These are phyloP conservation scores for Plasmodium chabaudi DNA, from an alignment of 169 alveolate genomes.

Conservation along the genomic window DNA sequence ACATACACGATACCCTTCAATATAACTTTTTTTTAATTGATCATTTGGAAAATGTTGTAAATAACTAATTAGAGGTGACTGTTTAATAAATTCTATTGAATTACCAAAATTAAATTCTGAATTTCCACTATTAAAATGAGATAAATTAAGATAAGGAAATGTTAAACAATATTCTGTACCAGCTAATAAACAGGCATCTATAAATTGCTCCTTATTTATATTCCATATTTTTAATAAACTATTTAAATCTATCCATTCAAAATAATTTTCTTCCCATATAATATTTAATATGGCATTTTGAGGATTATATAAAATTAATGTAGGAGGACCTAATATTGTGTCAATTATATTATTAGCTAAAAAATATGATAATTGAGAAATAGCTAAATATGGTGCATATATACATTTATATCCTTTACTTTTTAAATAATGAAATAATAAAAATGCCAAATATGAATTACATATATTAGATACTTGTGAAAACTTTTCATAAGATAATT, in stretches of 20 bases:
- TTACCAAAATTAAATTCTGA: slow-evolving; percentile 75
- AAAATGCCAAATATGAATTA: slow-evolving; percentile 77
- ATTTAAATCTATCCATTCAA: slow-evolving; percentile 79
- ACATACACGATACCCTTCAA: slow-evolving; percentile 65
- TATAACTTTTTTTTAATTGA: slow-evolving; percentile 44
- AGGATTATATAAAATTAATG: slow-evolving; percentile 78
- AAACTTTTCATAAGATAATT: slow-evolving; percentile 28
- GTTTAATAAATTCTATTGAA: slow-evolving; percentile 81
- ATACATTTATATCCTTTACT: slow-evolving; percentile 78
- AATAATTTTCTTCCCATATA: slow-evolving; percentile 44
- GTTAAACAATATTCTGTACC: slow-evolving; percentile 87
- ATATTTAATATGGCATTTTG: slow-evolving; percentile 70
- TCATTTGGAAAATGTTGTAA: slow-evolving; percentile 80
- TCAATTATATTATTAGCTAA: slow-evolving; percentile 76
- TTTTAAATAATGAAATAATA: slow-evolving; percentile 78
- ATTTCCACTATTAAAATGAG: slow-evolving; percentile 76
- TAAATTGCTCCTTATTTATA: slow-evolving; percentile 78
- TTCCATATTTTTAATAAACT: slow-evolving; percentile 77
- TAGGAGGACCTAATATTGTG: slow-evolving; percentile 82
- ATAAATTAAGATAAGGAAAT: slow-evolving; percentile 77
- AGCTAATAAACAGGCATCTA: slow-evolving; percentile 83
- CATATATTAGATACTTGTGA: slow-evolving; percentile 31
- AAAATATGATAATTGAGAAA: slow-evolving; percentile 82
- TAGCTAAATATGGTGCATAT: slow-evolving; percentile 85
- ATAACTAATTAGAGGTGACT: slow-evolving; percentile 80